Percentiles rank a stretch among this genome's conserved stretches.
phyloP scores from a whole-genome alignment of 257 asterid species.

The Lithospermum erythrorhizon region DNA sequence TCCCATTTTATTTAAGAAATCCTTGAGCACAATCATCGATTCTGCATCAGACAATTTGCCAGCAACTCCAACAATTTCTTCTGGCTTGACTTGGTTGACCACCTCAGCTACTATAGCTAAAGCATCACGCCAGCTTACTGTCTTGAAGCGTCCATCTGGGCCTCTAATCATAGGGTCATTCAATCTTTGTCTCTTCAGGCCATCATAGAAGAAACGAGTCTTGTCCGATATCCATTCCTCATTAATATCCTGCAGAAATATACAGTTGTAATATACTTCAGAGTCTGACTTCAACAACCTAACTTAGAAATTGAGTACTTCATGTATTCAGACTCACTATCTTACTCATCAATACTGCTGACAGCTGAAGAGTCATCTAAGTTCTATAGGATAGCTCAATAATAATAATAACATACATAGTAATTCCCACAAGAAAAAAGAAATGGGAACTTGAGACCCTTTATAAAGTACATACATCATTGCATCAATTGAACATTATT shows the following conservation, averaged over 20 bases:
- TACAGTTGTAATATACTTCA: constrained; percentile 12
- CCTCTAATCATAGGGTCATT: constrained; percentile 98
- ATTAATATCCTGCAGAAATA: constrained; percentile 64
- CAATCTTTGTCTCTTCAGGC: constrained; percentile 94
- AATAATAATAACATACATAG: too few species aligned
- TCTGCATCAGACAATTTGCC: constrained; percentile 97
- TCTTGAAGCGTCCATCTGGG: constrained; percentile 89
- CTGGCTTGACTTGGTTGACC: constrained; percentile 64
- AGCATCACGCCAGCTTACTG: constrained; percentile 94
- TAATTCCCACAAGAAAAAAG: too few species aligned
- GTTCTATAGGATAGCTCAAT: not conserved
- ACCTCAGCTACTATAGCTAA: constrained; percentile 80
- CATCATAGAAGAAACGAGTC: constrained; percentile 96
- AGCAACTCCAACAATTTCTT: constrained; percentile 90
- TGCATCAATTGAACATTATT: too few species aligned
- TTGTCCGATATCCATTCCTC: constrained; percentile 99
- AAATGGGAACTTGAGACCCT: not conserved
- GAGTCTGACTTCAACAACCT: not conserved
- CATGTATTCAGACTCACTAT: not conserved
- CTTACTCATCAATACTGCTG: not conserved
- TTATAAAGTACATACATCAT: not conserved
- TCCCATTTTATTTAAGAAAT: constrained; percentile 80
- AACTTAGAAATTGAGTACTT: not conserved
- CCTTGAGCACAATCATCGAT: constrained; percentile 91
- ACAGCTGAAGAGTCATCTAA: not conserved